A percentile compares a stretch with the other conserved stretches of the same genome.
These are phyloP conservation scores for Clohesyomyces aquaticus DNA, from an alignment of 495 filamentous ascomycete species.

Conservation along the genomic window DNA sequence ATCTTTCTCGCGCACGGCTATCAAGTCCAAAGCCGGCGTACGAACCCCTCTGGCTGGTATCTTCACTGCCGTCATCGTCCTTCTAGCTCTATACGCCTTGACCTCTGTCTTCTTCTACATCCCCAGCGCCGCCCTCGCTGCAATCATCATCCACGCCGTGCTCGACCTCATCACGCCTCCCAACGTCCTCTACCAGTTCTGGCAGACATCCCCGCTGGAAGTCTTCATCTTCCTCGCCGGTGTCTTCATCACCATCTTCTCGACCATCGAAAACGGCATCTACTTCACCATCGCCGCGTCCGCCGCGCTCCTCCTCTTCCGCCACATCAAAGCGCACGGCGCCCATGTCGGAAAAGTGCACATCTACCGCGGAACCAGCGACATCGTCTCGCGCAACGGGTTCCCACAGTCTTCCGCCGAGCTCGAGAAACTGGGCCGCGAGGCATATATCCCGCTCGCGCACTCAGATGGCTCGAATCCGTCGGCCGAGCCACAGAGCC, in stretches of 20 bases:
- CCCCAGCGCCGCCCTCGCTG: conserved; percentile 76
- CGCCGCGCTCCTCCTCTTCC: conserved; percentile 76
- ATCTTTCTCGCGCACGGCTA: conserved; percentile 95
- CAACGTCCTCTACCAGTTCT: conserved; percentile 93
- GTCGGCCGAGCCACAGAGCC: conserved; percentile 70
- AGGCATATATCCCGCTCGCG: conserved; percentile 87
- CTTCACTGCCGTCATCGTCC: conserved; percentile 84
- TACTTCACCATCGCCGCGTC: conserved; percentile 82
- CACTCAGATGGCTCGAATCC: conserved; percentile 92
- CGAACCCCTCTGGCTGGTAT: conserved; percentile 90
- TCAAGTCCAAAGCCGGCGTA: conserved; percentile 96
- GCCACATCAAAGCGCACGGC: conserved; percentile 80
- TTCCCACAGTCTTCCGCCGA: conserved; percentile 7
- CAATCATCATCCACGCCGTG: conserved; percentile 96
- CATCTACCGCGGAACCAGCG: conserved; percentile 82
- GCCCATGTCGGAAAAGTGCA: conserved; percentile 86
- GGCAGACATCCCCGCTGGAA: conserved; percentile 87
- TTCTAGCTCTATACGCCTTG: conserved; percentile 92
- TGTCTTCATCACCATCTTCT: conserved; percentile 86
- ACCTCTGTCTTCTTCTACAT: conserved; percentile 95
- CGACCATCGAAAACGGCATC: conserved; percentile 87
- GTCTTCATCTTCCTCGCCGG: conserved; percentile 92
- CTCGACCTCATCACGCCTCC: conserved; percentile 92
- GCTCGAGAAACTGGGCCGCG: conserved; percentile 52
- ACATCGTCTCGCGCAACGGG: conserved; percentile 62